Base-by-base conservation (phyloP, 208 protist genomes). In the Trypanosoma conorhini region DNA sequence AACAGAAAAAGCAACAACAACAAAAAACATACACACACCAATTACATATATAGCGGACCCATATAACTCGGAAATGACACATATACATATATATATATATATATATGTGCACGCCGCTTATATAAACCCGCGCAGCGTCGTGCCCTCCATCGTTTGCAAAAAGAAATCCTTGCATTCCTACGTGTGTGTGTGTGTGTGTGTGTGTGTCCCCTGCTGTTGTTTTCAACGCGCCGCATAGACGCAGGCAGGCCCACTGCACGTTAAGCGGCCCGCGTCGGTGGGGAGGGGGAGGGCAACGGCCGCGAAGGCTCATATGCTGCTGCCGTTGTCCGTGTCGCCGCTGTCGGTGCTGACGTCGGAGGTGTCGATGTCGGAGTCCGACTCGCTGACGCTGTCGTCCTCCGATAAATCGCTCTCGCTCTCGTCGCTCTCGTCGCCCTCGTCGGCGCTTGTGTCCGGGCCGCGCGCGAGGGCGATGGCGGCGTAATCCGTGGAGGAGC, bases 351-450 rank as follows among this genome's bases (percentile, higher is more conserved):
- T 75, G 33, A 79, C 71, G 30, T 75, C 68, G 21, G 67, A 72
- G 21, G 69, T 67, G 22, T 76, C 46, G 24, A 78, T 62, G 22
- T 65, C 68, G 42, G 58, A 57, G 58, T 40, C n/a, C 2, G 54
- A 56, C 55, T 46, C 28, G 22, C 33, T 65, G 62, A 90, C 88
- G 59, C 85, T 82, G 64, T 91, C 86, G 56, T 82, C 90, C 46
- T 88, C 81, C 15, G 30, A 35, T 3, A 26, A 38, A 79, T 74
- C 26, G 72, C 13, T 67, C 67, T 72, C 63, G 63, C 54, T 73
- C 21, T 66, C 67, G 48, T 86, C 82, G 21, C 77, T 76, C 0
- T 83, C 82, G 59, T 77, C 76, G 65, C 67, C 55, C 55, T 83
- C 77, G 38, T 65, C 61, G 46, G 22, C 30, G n/a, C 38, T 79